phyloP scores from a whole-genome alignment of 306 rosid genomes.

The Canavalia ensiformis region DNA sequence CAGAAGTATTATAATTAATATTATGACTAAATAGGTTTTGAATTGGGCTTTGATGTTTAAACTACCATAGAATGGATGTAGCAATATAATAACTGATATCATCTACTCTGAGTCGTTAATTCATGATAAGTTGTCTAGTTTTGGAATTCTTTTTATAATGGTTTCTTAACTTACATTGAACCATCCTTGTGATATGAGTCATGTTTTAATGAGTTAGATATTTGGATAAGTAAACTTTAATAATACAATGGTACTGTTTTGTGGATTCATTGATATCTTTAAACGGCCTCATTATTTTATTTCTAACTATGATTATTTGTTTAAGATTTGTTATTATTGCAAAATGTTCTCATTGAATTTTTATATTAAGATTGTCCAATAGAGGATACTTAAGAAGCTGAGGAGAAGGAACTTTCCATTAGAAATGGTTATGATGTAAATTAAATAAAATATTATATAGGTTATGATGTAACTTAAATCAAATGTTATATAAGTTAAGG shows the following conservation, averaged over 20 bases:
- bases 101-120: not conserved
- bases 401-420: slow-evolving; percentile 30
- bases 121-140: not conserved
- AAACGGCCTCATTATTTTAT: not conserved
- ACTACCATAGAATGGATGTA: not conserved
- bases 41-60: not conserved
- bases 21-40: slow-evolving; percentile 7
- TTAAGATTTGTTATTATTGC: not conserved
- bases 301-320: not conserved
- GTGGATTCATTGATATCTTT: not conserved
- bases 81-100: not conserved
- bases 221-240: not conserved
- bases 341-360: not conserved
- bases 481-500: slow-evolving; percentile 4
- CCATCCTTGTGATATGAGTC: not conserved
- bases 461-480: slow-evolving; percentile 6
- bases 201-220: not conserved
- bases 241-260: not conserved
- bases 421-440: not conserved
- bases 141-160: not conserved
- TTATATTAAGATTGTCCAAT: slow-evolving; percentile 62
- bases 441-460: too few relatives aligned
- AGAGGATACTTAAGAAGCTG: slow-evolving; percentile 70
- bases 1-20: slow-evolving; percentile 6
- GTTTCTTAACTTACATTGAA: not conserved